Evolutionary conservation across 176 grass and related monocot genomes (phyloP), one percentile per base, ranked within the genome.

Genomic region (Bothriochloa decipiens): DNA sequence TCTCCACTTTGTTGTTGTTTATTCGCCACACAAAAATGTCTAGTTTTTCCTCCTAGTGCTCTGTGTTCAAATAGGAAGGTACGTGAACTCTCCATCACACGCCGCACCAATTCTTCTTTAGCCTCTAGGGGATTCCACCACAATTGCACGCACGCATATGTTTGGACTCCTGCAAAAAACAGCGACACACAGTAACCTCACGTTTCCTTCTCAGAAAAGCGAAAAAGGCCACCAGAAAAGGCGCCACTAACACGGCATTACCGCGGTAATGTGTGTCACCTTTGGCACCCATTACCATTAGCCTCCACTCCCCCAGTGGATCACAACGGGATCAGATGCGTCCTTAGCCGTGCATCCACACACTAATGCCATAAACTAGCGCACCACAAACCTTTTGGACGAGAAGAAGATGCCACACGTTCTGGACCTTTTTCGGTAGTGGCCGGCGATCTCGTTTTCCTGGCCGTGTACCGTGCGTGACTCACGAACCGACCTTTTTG

Each of bases 271-370:
- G 50, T 80, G 40, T 12, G 49, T 36, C 80, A 7, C 68, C 65
- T 77, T 77, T 78, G 65, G 53, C 66, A n/a, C 11, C 85, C 89
- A 87, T 83, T 87, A 46, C 32, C 11, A 14, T 50, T 62, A 62
- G 58, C 0, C 33, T 11, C 17, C 15, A n/a, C n/a, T 15, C 45
- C 49, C 15, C 50, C 50, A 20, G 80, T 75, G 76, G 84, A 80
- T 55, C 62, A 64, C 43, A 70, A 7, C 18, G 41, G 89, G 63
- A 80, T 81, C 81, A 18, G 85, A 91, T 91, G 76, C 89, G 28
- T 37, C 81, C 81, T 80, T 42, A 65, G 32, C 75, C 75, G 46
- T 23, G 75, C 58, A 47, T 84, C 39, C 37, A 26, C 61, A 66
- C 63, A 15, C 26, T 13, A 27, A 27, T 12, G n/a, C 17, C 17